Base-by-base conservation (phyloP, 2,329 filamentous ascomycete species). In the Lecanicillium sp. region DNA sequence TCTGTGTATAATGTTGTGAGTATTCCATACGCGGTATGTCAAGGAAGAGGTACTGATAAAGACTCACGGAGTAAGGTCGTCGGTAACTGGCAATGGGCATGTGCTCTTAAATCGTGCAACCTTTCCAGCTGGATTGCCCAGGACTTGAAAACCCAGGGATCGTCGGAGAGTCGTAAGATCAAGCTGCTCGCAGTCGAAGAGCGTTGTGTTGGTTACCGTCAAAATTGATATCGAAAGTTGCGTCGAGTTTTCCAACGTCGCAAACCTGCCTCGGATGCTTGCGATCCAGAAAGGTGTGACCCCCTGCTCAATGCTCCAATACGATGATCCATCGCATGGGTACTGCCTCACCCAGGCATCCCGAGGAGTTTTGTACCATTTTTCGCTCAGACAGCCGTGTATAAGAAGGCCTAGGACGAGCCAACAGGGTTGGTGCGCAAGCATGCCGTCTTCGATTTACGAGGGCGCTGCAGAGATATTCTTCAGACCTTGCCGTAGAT, bases 321-420 rank as follows among this genome's bases (percentile, higher is more conserved):
- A 15, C 6, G 19, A n/a, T 9, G 17, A 17, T 16, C 4, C 20
- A 17, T 27, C 13, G 14, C 34, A 37, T 19, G 18, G 20, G 25
- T 37, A 37, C 17, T 37, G 27, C 17, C 13, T 36, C 13, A 41
- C 18, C 39, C 39, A 41, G 18, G 39, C 39, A 31, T 37, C 8
- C 8, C 8, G 18, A 12, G 18, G n/a, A n/a, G n/a, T n/a, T n/a
- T n/a, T n/a, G n/a, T n/a, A n/a, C n/a, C n/a, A n/a, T n/a, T n/a
- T n/a, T n/a, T n/a, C n/a, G n/a, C n/a, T n/a, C n/a, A n/a, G n/a
- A n/a, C n/a, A n/a, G n/a, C n/a, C n/a, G n/a, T n/a, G n/a, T n/a
- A n/a, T n/a, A n/a, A n/a, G n/a, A n/a, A n/a, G n/a, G n/a, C n/a
- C n/a, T n/a, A n/a, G n/a, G n/a, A n/a, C n/a, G n/a, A n/a, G n/a